Percentiles rank a stretch among this genome's conserved stretches.
Evolutionary conservation across 352 stramenopile species (phyloP).

Genomic region (Globisporangium cederbergense): DNA sequence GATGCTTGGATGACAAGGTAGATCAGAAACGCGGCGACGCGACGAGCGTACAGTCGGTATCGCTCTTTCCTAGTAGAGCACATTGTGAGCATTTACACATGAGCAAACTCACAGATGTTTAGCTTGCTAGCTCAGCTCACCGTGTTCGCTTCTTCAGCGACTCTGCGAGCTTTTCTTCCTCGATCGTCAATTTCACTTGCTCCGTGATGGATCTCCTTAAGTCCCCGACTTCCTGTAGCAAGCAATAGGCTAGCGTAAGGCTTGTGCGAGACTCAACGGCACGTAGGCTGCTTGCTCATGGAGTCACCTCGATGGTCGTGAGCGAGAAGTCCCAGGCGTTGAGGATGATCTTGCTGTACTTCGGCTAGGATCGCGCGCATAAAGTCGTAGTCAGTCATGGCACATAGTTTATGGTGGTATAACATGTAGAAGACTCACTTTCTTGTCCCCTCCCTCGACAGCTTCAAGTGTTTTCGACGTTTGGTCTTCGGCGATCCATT

Average conservation of each 20-base stretch:
- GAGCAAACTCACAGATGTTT: background rate
- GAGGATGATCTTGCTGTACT: constrained; percentile 55
- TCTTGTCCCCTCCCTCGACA: constrained; percentile 37
- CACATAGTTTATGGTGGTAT: background rate
- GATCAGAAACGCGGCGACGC: constrained; percentile 43
- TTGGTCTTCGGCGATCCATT: constrained; percentile 75
- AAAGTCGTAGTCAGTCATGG: background rate
- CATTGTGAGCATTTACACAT: background rate
- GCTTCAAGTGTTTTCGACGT: constrained; percentile 53
- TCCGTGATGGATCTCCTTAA: constrained; percentile 54
- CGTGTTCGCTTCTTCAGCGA: constrained; percentile 45
- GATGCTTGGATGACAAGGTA: constrained; percentile 64
- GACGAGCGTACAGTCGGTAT: constrained; percentile 53
- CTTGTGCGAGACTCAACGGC: background rate
- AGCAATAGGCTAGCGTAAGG: background rate
- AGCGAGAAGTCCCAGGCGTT: constrained; percentile 76
- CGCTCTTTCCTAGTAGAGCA: constrained; percentile 32
- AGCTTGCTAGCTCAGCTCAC: constrained; percentile 18
- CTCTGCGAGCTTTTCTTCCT: constrained; percentile 54
- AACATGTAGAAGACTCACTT: constrained; percentile 19
- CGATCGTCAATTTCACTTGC: constrained; percentile 52
- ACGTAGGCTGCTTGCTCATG: no score
- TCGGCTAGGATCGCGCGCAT: constrained; percentile 25
- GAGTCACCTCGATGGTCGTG: constrained; percentile 32
- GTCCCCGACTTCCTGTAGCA: constrained; percentile 47